Percentiles rank a stretch among this genome's conserved stretches.
phyloP scores from a whole-genome alignment of 768 basidiomycete species.

The Pulveroboletus sp. region DNA sequence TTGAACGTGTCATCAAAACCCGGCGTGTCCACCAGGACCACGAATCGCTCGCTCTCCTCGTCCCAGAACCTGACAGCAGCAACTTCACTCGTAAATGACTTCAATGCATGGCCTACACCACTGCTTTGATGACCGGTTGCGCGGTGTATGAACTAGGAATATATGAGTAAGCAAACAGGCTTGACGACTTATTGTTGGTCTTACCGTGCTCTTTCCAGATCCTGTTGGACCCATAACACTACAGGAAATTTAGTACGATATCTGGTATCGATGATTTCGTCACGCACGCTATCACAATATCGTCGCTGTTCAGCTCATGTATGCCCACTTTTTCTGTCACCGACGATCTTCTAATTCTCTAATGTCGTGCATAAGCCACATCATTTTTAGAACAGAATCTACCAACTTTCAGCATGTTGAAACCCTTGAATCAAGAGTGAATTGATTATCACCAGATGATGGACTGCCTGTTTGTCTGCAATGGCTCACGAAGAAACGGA shows the following conservation, averaged over 20 bases:
- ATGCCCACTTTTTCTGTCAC: no score
- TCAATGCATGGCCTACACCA: constrained; percentile 7
- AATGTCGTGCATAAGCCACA: no score
- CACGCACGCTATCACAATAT: constrained; percentile 17
- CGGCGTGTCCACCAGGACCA: constrained; percentile 26
- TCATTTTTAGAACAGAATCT: no score
- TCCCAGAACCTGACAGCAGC: constrained; percentile 4
- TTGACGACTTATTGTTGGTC: not conserved
- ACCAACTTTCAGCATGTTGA: no score
- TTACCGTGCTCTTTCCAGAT: constrained; percentile 14
- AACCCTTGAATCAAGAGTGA: no score
- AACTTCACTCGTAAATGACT: constrained; percentile 11
- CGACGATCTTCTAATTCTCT: no score
- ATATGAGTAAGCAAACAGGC: not conserved
- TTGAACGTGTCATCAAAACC: constrained; percentile 21
- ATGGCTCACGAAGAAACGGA: no score
- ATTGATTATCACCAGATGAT: no score
- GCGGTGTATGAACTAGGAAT: constrained; percentile 7
- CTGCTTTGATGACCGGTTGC: not conserved
- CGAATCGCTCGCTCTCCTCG: not conserved
- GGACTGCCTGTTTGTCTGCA: no score
- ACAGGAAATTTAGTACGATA: not conserved
- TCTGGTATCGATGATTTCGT: not conserved
- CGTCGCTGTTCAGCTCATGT: not conserved
- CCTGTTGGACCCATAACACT: constrained; percentile 22